A percentile compares a stretch with the other conserved stretches of the same genome.
Evolutionary conservation across 176 grass and related monocot genomes (phyloP).

Genomic region (Phoenix roebelenii): DNA sequence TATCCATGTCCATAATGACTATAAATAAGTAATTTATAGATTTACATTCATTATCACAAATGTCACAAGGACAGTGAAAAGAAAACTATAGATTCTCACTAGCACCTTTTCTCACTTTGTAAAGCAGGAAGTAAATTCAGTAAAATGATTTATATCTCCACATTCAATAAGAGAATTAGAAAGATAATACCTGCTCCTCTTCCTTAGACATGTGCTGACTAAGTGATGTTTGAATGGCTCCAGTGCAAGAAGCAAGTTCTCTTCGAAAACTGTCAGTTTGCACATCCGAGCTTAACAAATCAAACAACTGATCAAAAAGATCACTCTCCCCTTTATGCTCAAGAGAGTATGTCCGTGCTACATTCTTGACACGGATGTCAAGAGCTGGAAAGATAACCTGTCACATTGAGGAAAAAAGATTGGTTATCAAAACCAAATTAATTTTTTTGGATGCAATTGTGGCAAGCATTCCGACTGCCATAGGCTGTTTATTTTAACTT

Average conservation of each 20-base stretch:
- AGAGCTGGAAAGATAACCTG: constrained; percentile 93
- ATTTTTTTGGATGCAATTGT: neutral
- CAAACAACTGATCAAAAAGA: constrained; percentile 56
- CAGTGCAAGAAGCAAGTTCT: constrained; percentile 67
- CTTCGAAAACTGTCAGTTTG: constrained; percentile 33
- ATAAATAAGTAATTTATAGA: too few species aligned
- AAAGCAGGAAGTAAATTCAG: too few species aligned
- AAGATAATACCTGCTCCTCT: constrained; percentile 66
- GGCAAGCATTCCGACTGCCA: too few species aligned
- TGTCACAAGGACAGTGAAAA: too few species aligned
- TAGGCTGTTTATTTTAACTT: too few species aligned
- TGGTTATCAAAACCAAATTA: neutral
- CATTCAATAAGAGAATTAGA: neutral
- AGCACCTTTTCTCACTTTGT: too few species aligned
- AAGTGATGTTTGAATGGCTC: constrained; percentile 62
- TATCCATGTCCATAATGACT: too few species aligned
- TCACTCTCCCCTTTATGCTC: constrained; percentile 75
- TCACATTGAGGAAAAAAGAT: constrained; percentile 18
- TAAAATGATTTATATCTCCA: too few species aligned
- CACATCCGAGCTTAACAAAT: constrained; percentile 44
- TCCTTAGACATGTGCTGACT: constrained; percentile 93
- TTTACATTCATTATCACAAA: too few species aligned
- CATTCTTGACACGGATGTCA: constrained; percentile 83
- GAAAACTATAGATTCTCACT: too few species aligned
- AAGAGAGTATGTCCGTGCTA: constrained; percentile 74